Conservation (phyloP, 2,329 filamentous ascomycete species). For the Claviceps pusilla region DNA sequence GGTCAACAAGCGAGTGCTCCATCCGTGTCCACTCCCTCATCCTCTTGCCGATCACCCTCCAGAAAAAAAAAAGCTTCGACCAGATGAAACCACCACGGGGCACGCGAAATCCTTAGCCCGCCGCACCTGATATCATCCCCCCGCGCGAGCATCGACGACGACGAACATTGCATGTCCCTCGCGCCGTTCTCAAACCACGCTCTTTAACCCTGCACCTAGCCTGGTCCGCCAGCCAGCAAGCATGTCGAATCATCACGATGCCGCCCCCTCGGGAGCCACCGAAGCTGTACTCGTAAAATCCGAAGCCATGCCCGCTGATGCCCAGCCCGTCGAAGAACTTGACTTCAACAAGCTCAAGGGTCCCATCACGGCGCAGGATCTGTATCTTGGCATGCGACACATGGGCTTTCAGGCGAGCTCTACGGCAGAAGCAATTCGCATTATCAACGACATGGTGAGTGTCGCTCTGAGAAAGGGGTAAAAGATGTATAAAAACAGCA, state of each 20-base stretch:
- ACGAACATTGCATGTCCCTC: not conserved
- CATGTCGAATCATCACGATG: slow-evolving; percentile 13
- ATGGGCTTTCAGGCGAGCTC: slow-evolving; percentile 66
- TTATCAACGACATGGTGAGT: slow-evolving; percentile 88
- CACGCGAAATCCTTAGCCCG: not conserved
- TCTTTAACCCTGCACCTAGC: not conserved
- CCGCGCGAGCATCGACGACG: not conserved
- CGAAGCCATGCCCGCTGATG: slow-evolving; percentile 60
- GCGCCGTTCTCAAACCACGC: not conserved
- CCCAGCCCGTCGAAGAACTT: slow-evolving; percentile 74
- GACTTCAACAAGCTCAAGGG: slow-evolving; percentile 76
- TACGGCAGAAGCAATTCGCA: slow-evolving; percentile 72
- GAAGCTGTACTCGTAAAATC: slow-evolving; percentile 78
- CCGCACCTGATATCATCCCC: not conserved
- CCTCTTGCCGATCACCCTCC: too few relatives aligned
- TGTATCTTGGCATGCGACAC: slow-evolving; percentile 64
- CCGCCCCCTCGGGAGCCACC: slow-evolving; percentile 47
- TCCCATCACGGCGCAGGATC: slow-evolving; percentile 70
- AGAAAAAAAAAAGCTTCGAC: not conserved
- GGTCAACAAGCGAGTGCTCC: not conserved
- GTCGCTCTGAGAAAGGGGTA: not conserved
- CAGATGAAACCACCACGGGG: not conserved
- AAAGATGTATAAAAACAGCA: not conserved
- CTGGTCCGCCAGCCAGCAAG: not conserved
- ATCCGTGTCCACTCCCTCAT: not conserved